phyloP scores from a whole-genome alignment of 139 green algal genomes.

The Ettlia oleoabundans region DNA sequence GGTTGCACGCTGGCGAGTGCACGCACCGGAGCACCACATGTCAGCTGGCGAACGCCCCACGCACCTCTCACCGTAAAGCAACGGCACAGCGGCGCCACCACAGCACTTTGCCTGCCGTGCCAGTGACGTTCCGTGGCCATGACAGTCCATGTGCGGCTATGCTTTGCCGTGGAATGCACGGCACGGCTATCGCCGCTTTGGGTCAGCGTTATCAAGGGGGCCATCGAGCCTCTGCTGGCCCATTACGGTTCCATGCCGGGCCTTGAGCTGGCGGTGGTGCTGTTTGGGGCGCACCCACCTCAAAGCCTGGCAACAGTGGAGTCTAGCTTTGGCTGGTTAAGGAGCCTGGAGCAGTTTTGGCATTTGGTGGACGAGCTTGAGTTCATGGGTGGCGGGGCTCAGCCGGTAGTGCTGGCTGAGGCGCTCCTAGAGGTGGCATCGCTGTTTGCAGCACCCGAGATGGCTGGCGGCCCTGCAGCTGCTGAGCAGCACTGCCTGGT shows the following conservation, averaged over 20 bases:
- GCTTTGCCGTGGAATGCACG: conserved; percentile 14
- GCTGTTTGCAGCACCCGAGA: conserved; percentile 5
- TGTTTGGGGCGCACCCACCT: conserved; percentile 14
- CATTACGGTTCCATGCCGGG: not conserved
- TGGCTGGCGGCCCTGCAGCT: no score
- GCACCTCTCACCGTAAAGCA: no score
- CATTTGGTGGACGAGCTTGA: not conserved
- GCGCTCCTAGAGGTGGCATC: conserved; percentile 5
- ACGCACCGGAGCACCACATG: no score
- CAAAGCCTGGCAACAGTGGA: conserved; percentile 3
- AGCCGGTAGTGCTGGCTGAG: conserved; percentile 20
- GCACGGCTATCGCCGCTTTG: not conserved
- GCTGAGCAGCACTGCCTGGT: conserved; percentile 31
- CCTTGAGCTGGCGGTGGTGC: conserved; percentile 11
- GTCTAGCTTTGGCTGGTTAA: not conserved
- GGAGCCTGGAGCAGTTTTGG: not conserved
- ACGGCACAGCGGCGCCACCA: no score
- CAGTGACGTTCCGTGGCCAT: no score
- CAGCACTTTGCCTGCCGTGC: no score
- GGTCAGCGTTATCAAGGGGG: not conserved
- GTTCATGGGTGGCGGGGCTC: not conserved
- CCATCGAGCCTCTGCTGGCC: conserved; percentile 6
- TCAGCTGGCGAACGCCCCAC: no score
- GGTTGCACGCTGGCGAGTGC: no score
- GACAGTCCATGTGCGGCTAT: no score